Evolutionary conservation across 306 rosid species (phyloP), one percentile per base, ranked within the genome.

Genomic region (Dryas drummondii): DNA sequence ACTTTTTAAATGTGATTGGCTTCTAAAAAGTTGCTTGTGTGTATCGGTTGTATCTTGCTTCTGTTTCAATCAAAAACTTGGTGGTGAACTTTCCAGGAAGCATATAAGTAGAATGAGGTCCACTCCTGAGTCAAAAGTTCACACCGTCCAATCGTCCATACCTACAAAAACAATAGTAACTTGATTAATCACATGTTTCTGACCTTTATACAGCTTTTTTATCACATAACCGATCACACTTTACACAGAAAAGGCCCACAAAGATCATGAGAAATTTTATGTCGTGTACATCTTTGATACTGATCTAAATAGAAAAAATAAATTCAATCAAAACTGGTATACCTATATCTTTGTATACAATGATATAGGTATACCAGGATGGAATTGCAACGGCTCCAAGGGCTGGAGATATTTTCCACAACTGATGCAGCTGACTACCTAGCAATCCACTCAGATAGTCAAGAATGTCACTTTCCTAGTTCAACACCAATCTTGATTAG

Each of bases 361-460:
- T 11, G 27, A 40, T 5, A 42, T 54, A 19, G 40, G 71, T 19
- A n/a, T 83, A 83, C 87, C 87, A 68, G 68, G 70, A 72, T 61
- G 87, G 82, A 76, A 83, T 83, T 52, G 84, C 81, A 72, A 70
- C 67, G 6, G 87, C 84, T 76, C 61, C 80, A 72, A 83, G 84
- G 58, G 54, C 79, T 8, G 87, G 84, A 22, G 80, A 69, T 2
- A 83, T 12, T 22, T 62, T 83, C 82, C 84, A 83, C 63, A 83
- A 22, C 8, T 58, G 77, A 76, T 73, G 66, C 57, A 72, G 59
- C 66, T 76, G 87, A 69, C 71, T 71, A 1, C 49, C 84, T 82
- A 83, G 57, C 52, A 75, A 14, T 72, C 56, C 74, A 48, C 55
- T 72, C 70, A 83, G 68, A 80, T 80, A 72, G 42, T 72, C 82